Base-by-base conservation (phyloP, 2,329 filamentous ascomycete species). In the Pochonia chlamydosporia region DNA sequence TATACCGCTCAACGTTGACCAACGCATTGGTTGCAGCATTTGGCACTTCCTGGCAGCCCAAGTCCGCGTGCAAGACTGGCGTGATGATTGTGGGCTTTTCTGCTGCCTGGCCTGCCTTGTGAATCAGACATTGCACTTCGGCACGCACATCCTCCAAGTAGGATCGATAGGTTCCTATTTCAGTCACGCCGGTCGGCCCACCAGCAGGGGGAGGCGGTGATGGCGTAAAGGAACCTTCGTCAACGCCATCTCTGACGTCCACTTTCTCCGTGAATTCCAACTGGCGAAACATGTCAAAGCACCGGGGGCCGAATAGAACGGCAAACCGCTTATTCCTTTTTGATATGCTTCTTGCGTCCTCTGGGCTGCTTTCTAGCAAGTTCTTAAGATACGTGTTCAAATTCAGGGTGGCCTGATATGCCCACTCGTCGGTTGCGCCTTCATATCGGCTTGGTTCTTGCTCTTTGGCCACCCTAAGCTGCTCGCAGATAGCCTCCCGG, bases 321-420 rank as follows among this genome's bases (percentile, higher is more conserved):
- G 64, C 63, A 46, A 81, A 81, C 13, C 73, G 70, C 57, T 80
- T 81, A 54, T 82, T 82, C 2, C 77, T 64, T 45, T 74, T 75
- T 2, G 76, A 76, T 30, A 82, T 79, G 43, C 64, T 74, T 39
- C 73, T 63, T 0, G 59, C 59, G 8, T 65, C 63, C 30, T 64
- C 63, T 1, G 61, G 60, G 2, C 61, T 59, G 1, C 60, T 60
- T 21, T 70, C 65, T 3, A 75, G 63, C 5, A 75, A 63, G 49
- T 81, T 76, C 26, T 68, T 71, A 3, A 80, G 60, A 43, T 81
- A 81, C 6, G 70, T 72, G 47, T 73, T 70, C 3, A 81, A 59
- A 10, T 75, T 76, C 6, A 56, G 44, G 3, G 74, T 64, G 1
- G 72, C 65, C n/a, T 67, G 64, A 3, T 62, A 58, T 3, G 59